phyloP scores from a whole-genome alignment of 768 basidiomycete species.

The Xerocomellus intermedius region DNA sequence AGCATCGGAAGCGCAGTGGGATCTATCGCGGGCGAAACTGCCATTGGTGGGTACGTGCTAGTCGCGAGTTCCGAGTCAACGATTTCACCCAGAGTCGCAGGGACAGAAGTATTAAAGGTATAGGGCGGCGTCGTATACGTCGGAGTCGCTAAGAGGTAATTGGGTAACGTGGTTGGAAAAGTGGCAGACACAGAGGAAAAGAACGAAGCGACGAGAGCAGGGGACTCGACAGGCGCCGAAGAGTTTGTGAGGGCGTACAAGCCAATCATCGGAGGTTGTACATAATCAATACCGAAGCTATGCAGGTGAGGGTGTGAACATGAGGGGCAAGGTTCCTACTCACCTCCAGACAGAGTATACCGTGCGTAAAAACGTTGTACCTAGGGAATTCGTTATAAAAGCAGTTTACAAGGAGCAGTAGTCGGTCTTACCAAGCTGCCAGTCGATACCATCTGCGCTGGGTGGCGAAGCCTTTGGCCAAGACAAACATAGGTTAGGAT shows the following conservation, averaged over 20 bases:
- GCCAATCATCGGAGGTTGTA: conserved; percentile 78
- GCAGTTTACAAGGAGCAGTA: neutral
- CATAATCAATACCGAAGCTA: conserved; percentile 72
- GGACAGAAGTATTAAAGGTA: conserved; percentile 64
- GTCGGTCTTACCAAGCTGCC: conserved; percentile 65
- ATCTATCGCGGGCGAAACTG: conserved; percentile 43
- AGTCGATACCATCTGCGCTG: conserved; percentile 73
- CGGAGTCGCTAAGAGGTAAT: conserved; percentile 66
- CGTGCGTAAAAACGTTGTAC: conserved; percentile 65
- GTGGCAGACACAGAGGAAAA: conserved; percentile 64
- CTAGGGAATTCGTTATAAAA: conserved; percentile 30
- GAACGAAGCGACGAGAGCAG: conserved; percentile 45
- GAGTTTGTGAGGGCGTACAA: conserved; percentile 59
- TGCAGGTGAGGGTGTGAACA: conserved; percentile 1
- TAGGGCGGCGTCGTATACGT: conserved; percentile 62
- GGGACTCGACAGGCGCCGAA: conserved; percentile 41
- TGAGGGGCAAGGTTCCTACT: neutral
- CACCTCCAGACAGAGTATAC: conserved; percentile 81
- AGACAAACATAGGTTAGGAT: conserved; percentile 66
- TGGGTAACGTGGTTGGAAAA: conserved; percentile 67
- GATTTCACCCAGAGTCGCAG: conserved; percentile 52
- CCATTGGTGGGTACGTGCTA: conserved; percentile 64
- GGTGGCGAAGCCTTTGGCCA: conserved; percentile 73
- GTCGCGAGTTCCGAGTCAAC: conserved; percentile 64
- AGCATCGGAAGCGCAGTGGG: conserved; percentile 58